A percentile compares a stretch with the other conserved stretches of the same genome.
These are phyloP conservation scores for Colletotrichum lindemuthianum DNA, from an alignment of 2,329 filamentous ascomycete genomes.

Conservation along the genomic window DNA sequence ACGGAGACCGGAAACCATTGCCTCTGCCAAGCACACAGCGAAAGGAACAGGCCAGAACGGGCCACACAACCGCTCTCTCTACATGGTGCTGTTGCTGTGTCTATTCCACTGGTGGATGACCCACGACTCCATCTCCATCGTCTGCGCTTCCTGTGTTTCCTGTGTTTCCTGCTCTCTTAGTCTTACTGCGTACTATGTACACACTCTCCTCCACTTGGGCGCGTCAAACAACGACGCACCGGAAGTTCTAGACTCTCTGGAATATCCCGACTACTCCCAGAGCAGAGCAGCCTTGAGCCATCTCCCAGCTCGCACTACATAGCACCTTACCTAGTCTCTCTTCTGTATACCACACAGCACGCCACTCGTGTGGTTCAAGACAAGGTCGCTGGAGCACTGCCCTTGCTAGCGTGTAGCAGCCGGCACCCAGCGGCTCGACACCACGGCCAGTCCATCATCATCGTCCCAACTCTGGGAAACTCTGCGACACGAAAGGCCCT, in stretches of 20 bases:
- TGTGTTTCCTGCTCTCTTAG: slow-evolving; percentile 1
- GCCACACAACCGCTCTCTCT: too few relatives aligned
- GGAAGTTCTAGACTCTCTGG: slow-evolving; percentile 12
- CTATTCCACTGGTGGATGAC: not conserved
- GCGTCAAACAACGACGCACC: slow-evolving; percentile 12
- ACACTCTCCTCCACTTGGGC: slow-evolving; percentile 11
- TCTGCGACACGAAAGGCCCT: slow-evolving; percentile 19
- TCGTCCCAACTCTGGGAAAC: slow-evolving; percentile 31
- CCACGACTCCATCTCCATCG: not conserved
- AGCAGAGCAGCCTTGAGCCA: too few relatives aligned
- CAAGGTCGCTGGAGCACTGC: not conserved
- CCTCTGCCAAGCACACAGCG: too few relatives aligned
- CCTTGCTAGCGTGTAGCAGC: slow-evolving; percentile 14
- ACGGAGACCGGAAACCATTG: too few relatives aligned
- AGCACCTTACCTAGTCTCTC: too few relatives aligned
- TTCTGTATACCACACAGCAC: too few relatives aligned
- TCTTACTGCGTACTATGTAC: not conserved
- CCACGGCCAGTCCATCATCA: slow-evolving; percentile 10
- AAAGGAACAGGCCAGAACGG: too few relatives aligned
- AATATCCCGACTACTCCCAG: too few relatives aligned
- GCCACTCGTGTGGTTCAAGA: not conserved
- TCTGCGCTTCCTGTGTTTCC: slow-evolving; percentile 8
- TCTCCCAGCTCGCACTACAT: too few relatives aligned
- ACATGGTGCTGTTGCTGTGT: too few relatives aligned
- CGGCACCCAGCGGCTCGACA: not conserved